phyloP scores from a whole-genome alignment of 1,139 yeast genomes.

The Lodderomyces margitis region DNA sequence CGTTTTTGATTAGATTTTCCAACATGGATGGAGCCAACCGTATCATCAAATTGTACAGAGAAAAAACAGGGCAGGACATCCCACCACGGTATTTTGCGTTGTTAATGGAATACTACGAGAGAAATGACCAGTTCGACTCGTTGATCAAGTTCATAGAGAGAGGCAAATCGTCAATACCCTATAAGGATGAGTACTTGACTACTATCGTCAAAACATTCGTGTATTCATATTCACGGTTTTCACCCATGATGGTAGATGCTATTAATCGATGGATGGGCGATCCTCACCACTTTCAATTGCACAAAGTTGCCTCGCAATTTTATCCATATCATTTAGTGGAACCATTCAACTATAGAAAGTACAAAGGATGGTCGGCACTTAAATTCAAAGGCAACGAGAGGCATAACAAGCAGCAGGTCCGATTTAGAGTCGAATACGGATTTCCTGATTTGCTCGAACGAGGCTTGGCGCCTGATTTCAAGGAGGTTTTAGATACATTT shows the following conservation, averaged over 20 bases:
- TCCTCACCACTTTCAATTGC: conserved; percentile 19
- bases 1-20: conserved; percentile 17
- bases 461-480: conserved; percentile 39
- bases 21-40: conserved; percentile 25
- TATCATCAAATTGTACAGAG: conserved; percentile 18
- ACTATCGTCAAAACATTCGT: conserved; percentile 32
- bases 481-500: conserved; percentile 32
- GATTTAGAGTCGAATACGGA: conserved; percentile 35
- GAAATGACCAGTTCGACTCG: conserved; percentile 15
- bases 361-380: conserved; percentile 17
- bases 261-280: conserved; percentile 27
- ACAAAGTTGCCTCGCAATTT: conserved; percentile 27
- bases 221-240: conserved; percentile 34
- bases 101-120: conserved; percentile 17
- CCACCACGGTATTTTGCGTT: conserved; percentile 15
- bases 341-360: conserved; percentile 15
- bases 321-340: conserved; percentile 28
- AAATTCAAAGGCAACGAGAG: conserved; percentile 3
- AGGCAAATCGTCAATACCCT: conserved; percentile 17
- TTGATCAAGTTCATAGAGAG: conserved; percentile 11
- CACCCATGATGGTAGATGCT: conserved; percentile 22
- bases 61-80: background rate
- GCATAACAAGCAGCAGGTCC: conserved; percentile 22
- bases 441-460: conserved; percentile 30
- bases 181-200: conserved; percentile 21